Conservation (phyloP, 2,329 filamentous ascomycete genomes). For the Neopestalotiopsis rosae region DNA sequence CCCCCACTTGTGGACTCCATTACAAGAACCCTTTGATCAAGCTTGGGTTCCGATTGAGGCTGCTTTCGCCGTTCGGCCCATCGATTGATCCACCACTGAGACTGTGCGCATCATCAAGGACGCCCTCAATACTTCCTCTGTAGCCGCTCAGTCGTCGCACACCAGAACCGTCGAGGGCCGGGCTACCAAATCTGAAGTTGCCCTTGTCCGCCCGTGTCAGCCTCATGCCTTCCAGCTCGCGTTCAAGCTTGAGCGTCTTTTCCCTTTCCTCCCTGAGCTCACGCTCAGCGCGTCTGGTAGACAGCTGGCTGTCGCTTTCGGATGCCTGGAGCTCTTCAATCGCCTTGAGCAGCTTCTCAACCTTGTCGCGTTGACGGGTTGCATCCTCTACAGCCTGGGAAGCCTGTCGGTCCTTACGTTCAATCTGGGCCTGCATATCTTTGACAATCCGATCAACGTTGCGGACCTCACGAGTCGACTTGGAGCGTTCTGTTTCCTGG, state of each 20-base stretch:
- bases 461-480: conserved; percentile 85
- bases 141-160: conserved; percentile 43
- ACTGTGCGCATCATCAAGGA: conserved; percentile 38
- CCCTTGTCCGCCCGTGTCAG: conserved; percentile 72
- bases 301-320: conserved; percentile 81
- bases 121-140: conserved; percentile 57
- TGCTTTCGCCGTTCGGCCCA: conserved; percentile 69
- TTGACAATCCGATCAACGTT: conserved; percentile 94
- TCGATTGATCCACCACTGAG: conserved; percentile 48
- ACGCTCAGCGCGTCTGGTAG: conserved; percentile 83
- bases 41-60: conserved; percentile 67
- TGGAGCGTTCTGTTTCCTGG: conserved; percentile 78
- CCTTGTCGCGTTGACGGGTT: conserved; percentile 84
- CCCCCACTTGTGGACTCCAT: conserved; percentile 20
- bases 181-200: conserved; percentile 32
- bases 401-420: conserved; percentile 90
- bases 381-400: conserved; percentile 83
- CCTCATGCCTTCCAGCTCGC: conserved; percentile 86
- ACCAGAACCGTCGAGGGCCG: conserved; percentile 28
- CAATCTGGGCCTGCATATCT: conserved; percentile 89
- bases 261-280: conserved; percentile 90
- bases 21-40: conserved; percentile 81
- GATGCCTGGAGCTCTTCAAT: conserved; percentile 94
- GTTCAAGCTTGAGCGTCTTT: conserved; percentile 79
- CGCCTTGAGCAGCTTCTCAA: conserved; percentile 84